Evolutionary conservation across 495 filamentous ascomycete species (phyloP).

Genomic region (Daldinia bambusicola): DNA sequence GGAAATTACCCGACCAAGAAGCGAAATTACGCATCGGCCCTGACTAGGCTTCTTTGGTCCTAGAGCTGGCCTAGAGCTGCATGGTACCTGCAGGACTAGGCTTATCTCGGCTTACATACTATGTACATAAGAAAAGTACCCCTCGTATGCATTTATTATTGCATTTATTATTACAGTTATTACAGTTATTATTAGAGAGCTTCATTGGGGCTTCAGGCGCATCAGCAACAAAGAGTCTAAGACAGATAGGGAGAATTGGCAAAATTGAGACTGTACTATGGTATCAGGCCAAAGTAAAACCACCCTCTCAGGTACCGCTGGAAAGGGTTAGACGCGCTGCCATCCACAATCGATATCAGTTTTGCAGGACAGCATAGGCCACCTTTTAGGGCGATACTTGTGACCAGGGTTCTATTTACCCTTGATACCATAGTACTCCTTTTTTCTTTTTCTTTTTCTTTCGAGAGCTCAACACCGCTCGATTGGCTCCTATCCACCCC

Average conservation of each 20-base stretch:
- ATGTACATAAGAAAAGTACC: conserved; percentile 18
- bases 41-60: conserved; percentile 37
- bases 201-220: conserved; percentile 29
- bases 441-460: conserved; percentile 22
- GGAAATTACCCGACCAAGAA: conserved; percentile 47
- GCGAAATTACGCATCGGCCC: conserved; percentile 44
- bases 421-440: too few relatives aligned
- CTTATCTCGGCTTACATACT: conserved; percentile 18
- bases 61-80: conserved; percentile 14
- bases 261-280: conserved; percentile 12
- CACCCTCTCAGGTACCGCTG: too few relatives aligned
- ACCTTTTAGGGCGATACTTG: too few relatives aligned
- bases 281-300: too few relatives aligned
- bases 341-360: too few relatives aligned
- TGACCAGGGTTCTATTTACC: too few relatives aligned
- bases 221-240: conserved; percentile 22
- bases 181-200: conserved; percentile 17
- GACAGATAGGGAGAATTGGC: conserved; percentile 14
- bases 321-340: too few relatives aligned
- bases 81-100: conserved; percentile 16
- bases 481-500: conserved; percentile 34
- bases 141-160: conserved; percentile 24
- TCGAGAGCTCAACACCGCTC: conserved; percentile 15
- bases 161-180: background rate
- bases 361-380: too few relatives aligned